Evolutionary conservation across 2,329 filamentous ascomycete genomes (phyloP).

Genomic region (Neurospora crassa): DNA sequence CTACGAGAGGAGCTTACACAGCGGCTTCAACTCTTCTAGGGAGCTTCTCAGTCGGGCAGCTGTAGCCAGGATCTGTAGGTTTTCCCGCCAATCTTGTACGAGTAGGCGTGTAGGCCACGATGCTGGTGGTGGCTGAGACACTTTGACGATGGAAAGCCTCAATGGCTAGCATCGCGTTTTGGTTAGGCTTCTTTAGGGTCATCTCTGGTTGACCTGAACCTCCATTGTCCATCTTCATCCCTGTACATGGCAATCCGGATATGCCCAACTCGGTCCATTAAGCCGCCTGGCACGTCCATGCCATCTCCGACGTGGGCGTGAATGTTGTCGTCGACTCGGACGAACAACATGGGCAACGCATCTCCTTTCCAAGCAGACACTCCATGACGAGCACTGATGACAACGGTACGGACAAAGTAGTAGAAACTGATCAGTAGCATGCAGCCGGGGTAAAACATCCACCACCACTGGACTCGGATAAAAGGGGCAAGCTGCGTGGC

Average conservation of each 20-base stretch:
- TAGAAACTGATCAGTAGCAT: conserved; percentile 26
- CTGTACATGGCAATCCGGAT: conserved; percentile 26
- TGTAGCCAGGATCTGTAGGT: neutral
- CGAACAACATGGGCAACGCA: conserved; percentile 30
- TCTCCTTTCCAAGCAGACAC: conserved; percentile 30
- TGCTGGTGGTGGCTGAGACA: neutral
- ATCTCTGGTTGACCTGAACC: conserved; percentile 21
- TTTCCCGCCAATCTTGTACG: neutral
- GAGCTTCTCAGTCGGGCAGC: neutral
- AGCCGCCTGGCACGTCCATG: conserved; percentile 27
- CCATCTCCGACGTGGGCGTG: conserved; percentile 22
- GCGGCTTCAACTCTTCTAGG: neutral
- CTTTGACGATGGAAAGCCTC: neutral
- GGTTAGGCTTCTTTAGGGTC: neutral
- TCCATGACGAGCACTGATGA: conserved; percentile 24
- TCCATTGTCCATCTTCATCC: conserved; percentile 25
- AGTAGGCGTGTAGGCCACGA: neutral
- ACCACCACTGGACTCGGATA: conserved; percentile 27
- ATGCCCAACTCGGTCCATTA: conserved; percentile 24
- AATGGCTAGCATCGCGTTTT: neutral
- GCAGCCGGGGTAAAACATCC: conserved; percentile 26
- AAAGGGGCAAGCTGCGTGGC: conserved; percentile 23
- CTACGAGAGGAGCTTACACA: neutral
- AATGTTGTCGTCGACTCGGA: conserved; percentile 25
- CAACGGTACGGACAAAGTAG: conserved; percentile 27